Evolutionary conservation across 306 rosid genomes (phyloP).

Genomic region (Cucumis hystrix): DNA sequence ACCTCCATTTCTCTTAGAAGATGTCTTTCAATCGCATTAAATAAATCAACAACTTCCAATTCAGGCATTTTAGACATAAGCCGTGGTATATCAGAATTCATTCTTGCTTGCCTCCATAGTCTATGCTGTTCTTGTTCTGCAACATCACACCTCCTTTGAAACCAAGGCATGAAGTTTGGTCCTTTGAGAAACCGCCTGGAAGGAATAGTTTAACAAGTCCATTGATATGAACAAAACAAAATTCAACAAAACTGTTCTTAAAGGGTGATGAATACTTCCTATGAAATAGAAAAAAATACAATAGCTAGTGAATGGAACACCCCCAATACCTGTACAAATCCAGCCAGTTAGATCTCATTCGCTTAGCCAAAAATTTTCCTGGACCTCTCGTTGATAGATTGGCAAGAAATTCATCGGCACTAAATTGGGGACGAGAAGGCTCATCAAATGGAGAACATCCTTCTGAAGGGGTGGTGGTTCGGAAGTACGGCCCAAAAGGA

Average conservation of each 20-base stretch:
- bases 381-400: constrained; percentile 72
- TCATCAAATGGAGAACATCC: constrained; percentile 74
- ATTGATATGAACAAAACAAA: not conserved
- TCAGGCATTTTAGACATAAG: constrained; percentile 56
- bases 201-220: constrained; percentile 10
- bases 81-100: constrained; percentile 46
- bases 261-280: constrained; percentile 2
- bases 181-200: constrained; percentile 72
- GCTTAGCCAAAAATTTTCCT: constrained; percentile 77
- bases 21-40: constrained; percentile 62
- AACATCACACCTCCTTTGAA: constrained; percentile 61
- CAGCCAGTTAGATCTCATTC: constrained; percentile 82
- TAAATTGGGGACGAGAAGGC: constrained; percentile 50
- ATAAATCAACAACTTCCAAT: constrained; percentile 68
- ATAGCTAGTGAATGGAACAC: not conserved
- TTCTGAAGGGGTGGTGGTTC: constrained; percentile 56
- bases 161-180: constrained; percentile 82
- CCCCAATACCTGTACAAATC: constrained; percentile 62
- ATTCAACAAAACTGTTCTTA: not conserved
- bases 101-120: constrained; percentile 78
- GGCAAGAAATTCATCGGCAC: constrained; percentile 61
- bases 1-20: constrained; percentile 65
- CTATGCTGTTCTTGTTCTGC: constrained; percentile 77
- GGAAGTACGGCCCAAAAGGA: constrained; percentile 83
- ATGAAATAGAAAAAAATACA: not conserved